These are phyloP conservation scores for Candida suzukii DNA, from an alignment of 805 yeast species.

Conservation along the genomic window DNA sequence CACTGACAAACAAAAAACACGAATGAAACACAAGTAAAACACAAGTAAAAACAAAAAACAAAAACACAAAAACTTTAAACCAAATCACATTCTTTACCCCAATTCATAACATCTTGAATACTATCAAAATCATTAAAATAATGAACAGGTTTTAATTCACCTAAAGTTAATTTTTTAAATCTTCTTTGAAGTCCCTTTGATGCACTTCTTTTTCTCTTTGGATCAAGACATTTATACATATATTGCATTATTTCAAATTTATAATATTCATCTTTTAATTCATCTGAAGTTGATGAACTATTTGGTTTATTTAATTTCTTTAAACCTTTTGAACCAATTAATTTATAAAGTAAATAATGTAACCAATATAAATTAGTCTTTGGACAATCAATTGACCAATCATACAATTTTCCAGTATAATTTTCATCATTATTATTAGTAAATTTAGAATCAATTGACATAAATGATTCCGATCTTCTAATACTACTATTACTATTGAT, in stretches of 20 bases:
- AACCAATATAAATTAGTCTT: conserved; percentile 58
- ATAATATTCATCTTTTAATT: background rate
- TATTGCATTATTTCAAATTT: conserved; percentile 20
- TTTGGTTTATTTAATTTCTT: conserved; percentile 18
- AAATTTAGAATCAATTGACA: conserved; percentile 1
- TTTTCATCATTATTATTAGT: background rate
- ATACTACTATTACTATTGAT: background rate
- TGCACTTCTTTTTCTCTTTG: conserved; percentile 11
- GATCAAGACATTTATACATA: conserved; percentile 28
- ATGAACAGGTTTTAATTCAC: background rate
- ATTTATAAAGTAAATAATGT: conserved; percentile 47
- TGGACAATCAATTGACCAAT: conserved; percentile 41
- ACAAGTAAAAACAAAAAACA: too few relatives aligned
- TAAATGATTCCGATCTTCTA: conserved; percentile 4
- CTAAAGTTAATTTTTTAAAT: conserved; percentile 8
- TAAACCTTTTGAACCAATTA: conserved; percentile 33
- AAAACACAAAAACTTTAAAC: background rate
- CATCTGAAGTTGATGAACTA: conserved; percentile 11
- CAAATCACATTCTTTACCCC: background rate
- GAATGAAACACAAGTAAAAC: too few relatives aligned
- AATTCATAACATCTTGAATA: background rate
- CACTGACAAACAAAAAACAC: too few relatives aligned
- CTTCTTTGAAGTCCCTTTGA: background rate
- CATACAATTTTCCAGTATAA: conserved; percentile 23
- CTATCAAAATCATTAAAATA: background rate